Base-by-base conservation (phyloP, 768 basidiomycete genomes). In the Chlorophyllum brunneum region DNA sequence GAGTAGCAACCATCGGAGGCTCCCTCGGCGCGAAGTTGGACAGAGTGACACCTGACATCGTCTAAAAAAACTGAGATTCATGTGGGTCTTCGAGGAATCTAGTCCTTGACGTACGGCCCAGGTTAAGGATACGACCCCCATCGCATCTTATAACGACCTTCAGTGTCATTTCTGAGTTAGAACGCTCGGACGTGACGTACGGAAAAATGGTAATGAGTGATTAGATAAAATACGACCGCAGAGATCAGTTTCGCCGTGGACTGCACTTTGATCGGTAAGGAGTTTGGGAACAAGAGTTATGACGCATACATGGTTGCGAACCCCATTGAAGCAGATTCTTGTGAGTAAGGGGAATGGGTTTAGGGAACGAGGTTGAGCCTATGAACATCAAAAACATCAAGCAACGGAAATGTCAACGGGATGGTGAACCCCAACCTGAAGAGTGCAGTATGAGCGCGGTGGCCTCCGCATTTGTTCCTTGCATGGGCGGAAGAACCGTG, bases 301-400 rank as follows among this genome's bases (percentile, higher is more conserved):
- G 13, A 16, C 5, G 33, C 56, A 7, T 51, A 63, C 61, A 58
- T 18, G 61, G 61, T 18, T 54, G 51, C 10, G 52, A 33, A 1
- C 55, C 58, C 44, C 53, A 58, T 42, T 62, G 52, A 13, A 59
- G 30, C 1, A 57, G 31, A 5, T 48, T 51, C 6, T 53, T 52
- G 36, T 62, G 57, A 23, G 48, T 60, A 20, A 55, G 48, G n/a
- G 24, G 34, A 39, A 66, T 58, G 3, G 59, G 57, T 51, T 64
- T 63, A 9, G 65, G 65, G 39, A 64, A 64, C 11, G 61, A 61
- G 2, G 63, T 63, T 30, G 63, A 60, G 5, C 64, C 64, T 65
- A 15, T 48, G 45, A 29, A 10, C 24, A 26, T 10, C 20, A 27
- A 22, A 20, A 20, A 29, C 3, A 13, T 16, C 24, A 11, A 38